These are phyloP conservation scores for Hemisphaericaspora nanyangensis DNA, from an alignment of 805 yeast species.

Conservation along the genomic window DNA sequence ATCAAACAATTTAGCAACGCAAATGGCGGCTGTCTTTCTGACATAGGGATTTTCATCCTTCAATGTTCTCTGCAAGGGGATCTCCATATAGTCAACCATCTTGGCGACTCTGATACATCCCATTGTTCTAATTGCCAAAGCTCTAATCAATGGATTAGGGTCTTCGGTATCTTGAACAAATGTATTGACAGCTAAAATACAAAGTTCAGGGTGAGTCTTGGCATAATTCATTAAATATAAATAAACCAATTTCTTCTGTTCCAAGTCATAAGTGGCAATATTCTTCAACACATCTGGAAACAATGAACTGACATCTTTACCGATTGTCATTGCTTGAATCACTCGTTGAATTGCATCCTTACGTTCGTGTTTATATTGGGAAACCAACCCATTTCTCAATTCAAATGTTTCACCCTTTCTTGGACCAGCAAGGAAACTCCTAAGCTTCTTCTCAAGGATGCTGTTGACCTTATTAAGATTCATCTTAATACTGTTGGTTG, in stretches of 20 bases:
- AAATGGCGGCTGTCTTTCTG: conserved; percentile 93
- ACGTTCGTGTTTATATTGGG: conserved; percentile 91
- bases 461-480: conserved; percentile 22
- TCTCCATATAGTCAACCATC: conserved; percentile 91
- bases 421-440: conserved; percentile 42
- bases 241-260: conserved; percentile 94
- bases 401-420: conserved; percentile 81
- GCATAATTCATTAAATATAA: conserved; percentile 96
- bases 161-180: conserved; percentile 94
- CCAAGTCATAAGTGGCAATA: conserved; percentile 93
- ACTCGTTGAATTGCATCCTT: conserved; percentile 97
- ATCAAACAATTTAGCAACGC: conserved; percentile 94
- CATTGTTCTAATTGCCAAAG: conserved; percentile 97
- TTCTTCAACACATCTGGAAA: conserved; percentile 96
- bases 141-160: conserved; percentile 92
- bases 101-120: conserved; percentile 95
- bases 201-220: conserved; percentile 90
- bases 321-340: conserved; percentile 96
- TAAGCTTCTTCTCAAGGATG: conserved; percentile 38
- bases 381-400: conserved; percentile 82
- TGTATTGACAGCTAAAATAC: conserved; percentile 94
- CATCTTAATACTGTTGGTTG: conserved; percentile 1
- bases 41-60: conserved; percentile 96
- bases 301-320: conserved; percentile 90
- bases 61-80: conserved; percentile 80